Conservation (phyloP, 805 yeast genomes). For the Ogataea parapolymorpha region DNA sequence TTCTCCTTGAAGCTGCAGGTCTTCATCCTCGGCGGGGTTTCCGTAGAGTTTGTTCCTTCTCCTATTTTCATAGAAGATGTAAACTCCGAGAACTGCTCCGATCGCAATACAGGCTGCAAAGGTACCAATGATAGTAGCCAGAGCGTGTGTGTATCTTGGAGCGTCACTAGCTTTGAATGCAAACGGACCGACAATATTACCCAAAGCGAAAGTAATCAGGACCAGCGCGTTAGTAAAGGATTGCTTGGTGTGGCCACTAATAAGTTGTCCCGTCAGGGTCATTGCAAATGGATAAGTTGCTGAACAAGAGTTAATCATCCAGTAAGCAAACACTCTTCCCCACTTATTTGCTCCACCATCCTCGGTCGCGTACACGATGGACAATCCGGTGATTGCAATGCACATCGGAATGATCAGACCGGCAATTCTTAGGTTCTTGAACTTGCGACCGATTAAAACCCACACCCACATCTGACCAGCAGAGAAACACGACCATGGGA, state of each 20-base stretch:
- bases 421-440: slow-evolving; percentile 20
- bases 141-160: slow-evolving; percentile 41
- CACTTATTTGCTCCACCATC: slow-evolving; percentile 21
- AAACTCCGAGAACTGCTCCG: slow-evolving; percentile 30
- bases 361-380: slow-evolving; percentile 27
- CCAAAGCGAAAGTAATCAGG: slow-evolving; percentile 37
- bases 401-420: slow-evolving; percentile 23
- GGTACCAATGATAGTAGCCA: slow-evolving; percentile 35
- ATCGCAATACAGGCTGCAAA: slow-evolving; percentile 37
- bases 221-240: slow-evolving; percentile 40
- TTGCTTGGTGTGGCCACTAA: slow-evolving; percentile 54
- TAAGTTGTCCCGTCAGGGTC: slow-evolving; percentile 32
- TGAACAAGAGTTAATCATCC: slow-evolving; percentile 31
- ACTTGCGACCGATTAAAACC: slow-evolving; percentile 12
- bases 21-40: slow-evolving; percentile 24
- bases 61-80: slow-evolving; percentile 38
- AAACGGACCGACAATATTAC: slow-evolving; percentile 53
- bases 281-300: slow-evolving; percentile 27
- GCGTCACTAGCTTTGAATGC: slow-evolving; percentile 43
- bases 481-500: slow-evolving; percentile 23
- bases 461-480: slow-evolving; percentile 24
- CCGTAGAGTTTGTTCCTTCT: slow-evolving; percentile 35
- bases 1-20: slow-evolving; percentile 27
- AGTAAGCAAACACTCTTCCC: slow-evolving; percentile 31
- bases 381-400: slow-evolving; percentile 24